These are phyloP conservation scores for Penicillium corylophilum DNA, from an alignment of 2,329 filamentous ascomycete genomes.

Conservation along the genomic window DNA sequence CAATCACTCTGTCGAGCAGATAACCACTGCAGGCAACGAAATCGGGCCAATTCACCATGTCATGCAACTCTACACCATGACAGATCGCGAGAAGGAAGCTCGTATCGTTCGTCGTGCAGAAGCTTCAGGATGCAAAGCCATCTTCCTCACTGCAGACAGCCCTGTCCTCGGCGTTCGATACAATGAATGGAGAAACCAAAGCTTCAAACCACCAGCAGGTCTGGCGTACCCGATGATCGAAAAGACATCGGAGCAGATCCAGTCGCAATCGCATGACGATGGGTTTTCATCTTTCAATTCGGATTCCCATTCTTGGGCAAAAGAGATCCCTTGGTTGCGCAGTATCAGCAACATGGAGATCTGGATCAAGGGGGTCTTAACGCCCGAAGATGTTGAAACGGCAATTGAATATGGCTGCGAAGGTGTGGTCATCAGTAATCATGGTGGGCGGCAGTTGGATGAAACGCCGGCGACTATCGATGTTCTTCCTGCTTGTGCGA, in stretches of 20 bases:
- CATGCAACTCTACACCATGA: constrained; percentile 30
- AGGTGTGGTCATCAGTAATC: constrained; percentile 40
- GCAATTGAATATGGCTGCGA: constrained; percentile 38
- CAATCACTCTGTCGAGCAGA: constrained; percentile 48
- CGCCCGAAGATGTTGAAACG: constrained; percentile 36
- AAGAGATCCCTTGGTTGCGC: constrained; percentile 51
- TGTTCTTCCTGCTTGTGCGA: constrained; percentile 30
- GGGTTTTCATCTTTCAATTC: constrained; percentile 24
- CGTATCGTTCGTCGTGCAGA: constrained; percentile 31
- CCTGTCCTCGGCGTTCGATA: constrained; percentile 55
- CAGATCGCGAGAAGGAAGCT: constrained; percentile 23
- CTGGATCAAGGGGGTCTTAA: constrained; percentile 32
- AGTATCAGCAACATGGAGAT: constrained; percentile 50
- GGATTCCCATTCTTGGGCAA: constrained; percentile 45
- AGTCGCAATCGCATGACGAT: constrained; percentile 22
- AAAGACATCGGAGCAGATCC: constrained; percentile 23
- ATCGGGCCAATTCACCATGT: constrained; percentile 20
- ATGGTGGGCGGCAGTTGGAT: constrained; percentile 41
- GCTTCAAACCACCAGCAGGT: constrained; percentile 46
- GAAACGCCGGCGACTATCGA: constrained; percentile 39
- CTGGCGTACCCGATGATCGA: constrained; percentile 42
- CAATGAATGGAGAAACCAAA: constrained; percentile 53
- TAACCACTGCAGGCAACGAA: constrained; percentile 34
- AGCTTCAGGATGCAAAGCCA: constrained; percentile 45
- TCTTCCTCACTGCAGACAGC: constrained; percentile 56